Evolutionary conservation across 2,329 filamentous ascomycete species (phyloP).

Genomic region (Penicillium crustosum): DNA sequence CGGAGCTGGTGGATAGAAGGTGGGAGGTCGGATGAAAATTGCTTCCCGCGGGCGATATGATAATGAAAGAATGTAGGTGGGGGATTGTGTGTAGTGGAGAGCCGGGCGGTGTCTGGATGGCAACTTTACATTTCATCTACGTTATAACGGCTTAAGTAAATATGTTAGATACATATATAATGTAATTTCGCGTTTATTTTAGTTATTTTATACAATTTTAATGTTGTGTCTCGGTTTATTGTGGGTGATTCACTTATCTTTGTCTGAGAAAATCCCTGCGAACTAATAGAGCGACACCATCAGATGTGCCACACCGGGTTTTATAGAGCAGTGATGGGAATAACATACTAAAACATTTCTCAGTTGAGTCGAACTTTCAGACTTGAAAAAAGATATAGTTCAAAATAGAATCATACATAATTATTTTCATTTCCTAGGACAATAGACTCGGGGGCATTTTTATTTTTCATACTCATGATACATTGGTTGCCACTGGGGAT

Average conservation of each 20-base stretch:
- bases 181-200: not conserved
- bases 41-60: constrained; percentile 38
- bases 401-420: not conserved
- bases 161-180: not conserved
- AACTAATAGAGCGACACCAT: not conserved
- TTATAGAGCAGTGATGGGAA: not conserved
- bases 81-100: constrained; percentile 41
- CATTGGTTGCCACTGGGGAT: constrained; percentile 12
- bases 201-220: not conserved
- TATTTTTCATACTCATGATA: constrained; percentile 14
- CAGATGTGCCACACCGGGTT: not conserved
- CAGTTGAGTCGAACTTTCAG: not conserved
- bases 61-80: constrained; percentile 35
- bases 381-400: not conserved
- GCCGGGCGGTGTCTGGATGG: constrained; percentile 33
- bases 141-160: not conserved
- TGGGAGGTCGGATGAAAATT: constrained; percentile 38
- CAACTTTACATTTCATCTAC: constrained; percentile 9
- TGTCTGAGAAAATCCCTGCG: not conserved
- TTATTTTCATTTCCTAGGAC: not conserved
- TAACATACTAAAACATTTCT: not conserved
- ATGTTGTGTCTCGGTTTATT: not conserved
- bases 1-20: constrained; percentile 4
- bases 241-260: constrained; percentile 1
- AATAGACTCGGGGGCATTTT: not conserved